Evolutionary conservation across 495 filamentous ascomycete species (phyloP), one percentile per base, ranked within the genome.

Genomic region (Aspergillus campestris): DNA sequence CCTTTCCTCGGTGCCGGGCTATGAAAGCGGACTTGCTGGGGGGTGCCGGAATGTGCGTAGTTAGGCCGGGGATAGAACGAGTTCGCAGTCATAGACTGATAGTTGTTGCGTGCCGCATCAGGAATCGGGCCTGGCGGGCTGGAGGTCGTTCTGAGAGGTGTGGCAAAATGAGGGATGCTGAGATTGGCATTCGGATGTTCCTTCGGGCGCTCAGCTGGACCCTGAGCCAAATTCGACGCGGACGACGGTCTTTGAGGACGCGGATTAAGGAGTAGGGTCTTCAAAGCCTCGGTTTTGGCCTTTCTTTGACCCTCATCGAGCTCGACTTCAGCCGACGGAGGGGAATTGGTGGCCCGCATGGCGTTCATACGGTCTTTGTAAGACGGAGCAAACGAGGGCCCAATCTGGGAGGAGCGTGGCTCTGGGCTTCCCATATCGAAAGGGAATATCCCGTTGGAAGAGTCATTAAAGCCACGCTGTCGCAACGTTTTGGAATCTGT

Each of bases 321-420:
- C 10, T 58, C 50, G 7, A 45, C 45, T 12, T 52, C 44, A 5
- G 53, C 41, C 10, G 49, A 50, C 6, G 57, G 49, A 11, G 54
- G 48, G 37, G 59, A 56, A 38, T 53, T 62, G 24, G 61, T 49
- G 13, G 67, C 56, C 13, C 68, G 64, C 39, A 80, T 67, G 11
- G 76, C 79, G 45, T 77, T 73, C 61, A 85, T 80, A 29, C 80
- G 75, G 42, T 85, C 78, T 14, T 77, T 70, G 44, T 80, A 87
- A 1, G 83, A 80, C 0, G 78, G 78, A 0, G 82, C 82, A 58
- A 86, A 84, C 3, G 81, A 72, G 29, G 82, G 79, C 1, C 78
- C 80, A 47, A 82, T 72, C 5, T 70, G 61, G 8, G 66, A 64
- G 9, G 67, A 59, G 13, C 72, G 65, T 14, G 50, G 45, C 3